Evolutionary conservation across 345 rosid species (phyloP).

Genomic region (Linum trigynum): DNA sequence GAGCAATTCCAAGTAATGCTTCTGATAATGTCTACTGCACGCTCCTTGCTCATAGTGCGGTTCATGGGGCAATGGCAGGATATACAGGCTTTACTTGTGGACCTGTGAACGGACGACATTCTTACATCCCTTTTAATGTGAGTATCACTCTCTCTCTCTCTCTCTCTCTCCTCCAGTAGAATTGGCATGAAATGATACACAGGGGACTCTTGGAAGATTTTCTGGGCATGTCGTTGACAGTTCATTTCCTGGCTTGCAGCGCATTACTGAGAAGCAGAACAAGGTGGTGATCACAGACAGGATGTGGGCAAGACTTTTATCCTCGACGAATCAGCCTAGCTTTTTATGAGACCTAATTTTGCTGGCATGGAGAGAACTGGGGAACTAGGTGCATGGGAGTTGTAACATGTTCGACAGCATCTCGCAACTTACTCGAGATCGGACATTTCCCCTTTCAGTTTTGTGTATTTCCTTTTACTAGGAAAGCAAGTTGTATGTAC

Average conservation of each 20-base stretch:
- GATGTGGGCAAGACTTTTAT: constrained; percentile 56
- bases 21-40: constrained; percentile 89
- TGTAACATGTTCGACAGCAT: too few relatives aligned
- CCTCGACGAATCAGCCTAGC: constrained; percentile 7
- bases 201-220: too few relatives aligned
- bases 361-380: too few relatives aligned
- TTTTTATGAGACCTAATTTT: too few relatives aligned
- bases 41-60: constrained; percentile 77
- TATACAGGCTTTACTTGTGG: constrained; percentile 77
- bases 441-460: too few relatives aligned
- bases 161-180: too few relatives aligned
- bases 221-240: neutral
- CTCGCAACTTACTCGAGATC: too few relatives aligned
- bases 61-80: constrained; percentile 94
- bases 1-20: constrained; percentile 71
- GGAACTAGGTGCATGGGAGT: too few relatives aligned
- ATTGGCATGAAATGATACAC: too few relatives aligned
- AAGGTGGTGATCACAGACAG: constrained; percentile 64
- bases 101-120: constrained; percentile 67
- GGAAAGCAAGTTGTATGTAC: neutral
- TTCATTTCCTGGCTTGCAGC: constrained; percentile 23
- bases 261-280: constrained; percentile 50
- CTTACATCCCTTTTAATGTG: constrained; percentile 62
- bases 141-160: constrained; percentile 6
- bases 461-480: too few relatives aligned